phyloP scores from a whole-genome alignment of 78 protist genomes.

The Polysphondylium violaceum region DNA sequence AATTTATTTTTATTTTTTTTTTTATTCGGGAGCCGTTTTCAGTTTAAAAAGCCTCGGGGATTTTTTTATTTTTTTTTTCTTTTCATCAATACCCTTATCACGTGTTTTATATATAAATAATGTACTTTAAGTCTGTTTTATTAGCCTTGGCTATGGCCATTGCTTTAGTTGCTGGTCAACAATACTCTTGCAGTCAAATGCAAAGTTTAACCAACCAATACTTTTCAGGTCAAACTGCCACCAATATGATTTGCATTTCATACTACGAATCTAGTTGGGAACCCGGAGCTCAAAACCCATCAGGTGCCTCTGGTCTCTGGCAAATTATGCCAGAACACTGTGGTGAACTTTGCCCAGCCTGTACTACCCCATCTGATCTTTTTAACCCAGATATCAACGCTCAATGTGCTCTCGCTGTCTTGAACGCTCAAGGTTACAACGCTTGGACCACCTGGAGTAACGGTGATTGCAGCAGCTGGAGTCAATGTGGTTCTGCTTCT shows the following conservation, averaged over 20 bases:
- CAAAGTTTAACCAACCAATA: conserved; percentile 37
- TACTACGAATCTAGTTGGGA: conserved; percentile 55
- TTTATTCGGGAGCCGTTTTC: too few species aligned
- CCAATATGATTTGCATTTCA: conserved; percentile 36
- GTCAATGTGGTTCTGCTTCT: conserved; percentile 37
- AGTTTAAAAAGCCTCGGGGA: too few species aligned
- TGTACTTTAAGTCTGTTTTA: background rate
- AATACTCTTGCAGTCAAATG: conserved; percentile 40
- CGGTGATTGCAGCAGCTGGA: conserved; percentile 59
- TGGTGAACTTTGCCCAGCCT: conserved; percentile 25
- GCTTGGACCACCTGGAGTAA: conserved; percentile 72
- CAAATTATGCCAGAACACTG: conserved; percentile 48
- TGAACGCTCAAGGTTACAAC: conserved; percentile 67
- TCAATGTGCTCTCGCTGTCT: conserved; percentile 56
- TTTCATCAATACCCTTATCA: background rate
- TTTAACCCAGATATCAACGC: conserved; percentile 66
- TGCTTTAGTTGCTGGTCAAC: background rate
- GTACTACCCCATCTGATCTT: conserved; percentile 45
- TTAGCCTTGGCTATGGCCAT: conserved; percentile 9
- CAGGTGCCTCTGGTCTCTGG: conserved; percentile 64
- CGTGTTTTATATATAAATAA: background rate
- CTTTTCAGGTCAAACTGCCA: background rate
- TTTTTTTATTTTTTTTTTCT: too few species aligned
- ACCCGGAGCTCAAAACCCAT: conserved; percentile 34
- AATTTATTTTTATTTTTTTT: background rate